phyloP scores from a whole-genome alignment of 2,329 filamentous ascomycete genomes.

The Biscogniauxia sp. region DNA sequence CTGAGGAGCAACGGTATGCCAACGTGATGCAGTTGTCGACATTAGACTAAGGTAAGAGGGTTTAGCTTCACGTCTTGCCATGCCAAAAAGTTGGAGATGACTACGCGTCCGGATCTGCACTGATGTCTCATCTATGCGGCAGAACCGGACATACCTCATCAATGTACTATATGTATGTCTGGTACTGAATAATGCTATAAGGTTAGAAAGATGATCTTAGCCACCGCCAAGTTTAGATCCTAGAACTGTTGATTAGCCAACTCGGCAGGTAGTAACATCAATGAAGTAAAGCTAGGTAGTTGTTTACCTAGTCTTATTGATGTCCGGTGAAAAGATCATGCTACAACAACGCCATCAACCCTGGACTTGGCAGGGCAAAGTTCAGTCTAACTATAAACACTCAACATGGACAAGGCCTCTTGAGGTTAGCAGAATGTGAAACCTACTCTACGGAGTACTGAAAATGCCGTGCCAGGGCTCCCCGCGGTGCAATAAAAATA shows the following conservation, averaged over 20 bases:
- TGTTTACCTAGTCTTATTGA: no score
- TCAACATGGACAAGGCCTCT: background rate
- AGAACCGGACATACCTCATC: background rate
- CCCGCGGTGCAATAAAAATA: background rate
- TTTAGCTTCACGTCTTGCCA: background rate
- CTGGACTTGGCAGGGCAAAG: slow-evolving; percentile 19
- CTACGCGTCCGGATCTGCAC: background rate
- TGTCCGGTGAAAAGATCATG: background rate
- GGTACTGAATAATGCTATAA: background rate
- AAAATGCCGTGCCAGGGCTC: background rate
- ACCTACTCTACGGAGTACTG: background rate
- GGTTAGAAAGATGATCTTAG: background rate
- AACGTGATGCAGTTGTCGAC: background rate
- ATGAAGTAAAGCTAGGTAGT: background rate
- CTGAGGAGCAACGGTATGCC: background rate
- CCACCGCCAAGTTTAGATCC: background rate
- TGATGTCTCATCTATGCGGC: background rate
- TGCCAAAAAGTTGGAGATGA: background rate
- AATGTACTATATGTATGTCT: no score
- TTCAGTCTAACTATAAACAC: slow-evolving; percentile 7
- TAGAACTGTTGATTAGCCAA: background rate
- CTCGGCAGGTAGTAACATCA: background rate
- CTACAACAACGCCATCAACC: background rate
- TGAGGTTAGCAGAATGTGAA: background rate
- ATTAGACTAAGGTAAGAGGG: background rate